phyloP scores from a whole-genome alignment of 768 basidiomycete genomes.

The Macrolepiota albuminosa region DNA sequence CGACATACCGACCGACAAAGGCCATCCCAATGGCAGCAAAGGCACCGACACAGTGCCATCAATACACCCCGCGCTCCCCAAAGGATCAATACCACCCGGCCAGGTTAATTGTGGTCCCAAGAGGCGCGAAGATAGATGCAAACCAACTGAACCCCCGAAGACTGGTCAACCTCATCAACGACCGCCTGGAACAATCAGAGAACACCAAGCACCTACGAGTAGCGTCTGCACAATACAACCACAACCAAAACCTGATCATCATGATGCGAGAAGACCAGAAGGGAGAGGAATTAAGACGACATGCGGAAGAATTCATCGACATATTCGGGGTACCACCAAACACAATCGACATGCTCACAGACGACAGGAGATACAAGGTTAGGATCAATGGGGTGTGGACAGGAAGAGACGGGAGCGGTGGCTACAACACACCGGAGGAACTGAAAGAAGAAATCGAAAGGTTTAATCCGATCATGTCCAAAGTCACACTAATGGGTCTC shows the following conservation, averaged over 20 bases:
- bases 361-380: background rate
- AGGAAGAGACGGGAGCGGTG: no score
- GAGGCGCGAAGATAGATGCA: background rate
- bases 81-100: background rate
- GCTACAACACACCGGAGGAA: no score
- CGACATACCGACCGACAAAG: background rate
- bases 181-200: background rate
- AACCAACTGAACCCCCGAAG: background rate
- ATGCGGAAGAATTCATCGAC: background rate
- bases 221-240: no score
- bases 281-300: background rate
- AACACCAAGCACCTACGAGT: no score
- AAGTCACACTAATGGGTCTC: no score
- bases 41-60: background rate
- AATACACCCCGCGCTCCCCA: background rate
- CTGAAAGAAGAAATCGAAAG: no score
- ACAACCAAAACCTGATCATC: no score
- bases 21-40: background rate
- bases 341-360: background rate
- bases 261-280: no score
- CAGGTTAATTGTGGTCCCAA: background rate
- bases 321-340: background rate
- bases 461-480: no score
- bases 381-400: no score
- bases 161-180: background rate